A percentile compares a stretch with the other conserved stretches of the same genome.
Conservation (phyloP, 2,329 filamentous ascomycete species). For the Nemania sp. region DNA sequence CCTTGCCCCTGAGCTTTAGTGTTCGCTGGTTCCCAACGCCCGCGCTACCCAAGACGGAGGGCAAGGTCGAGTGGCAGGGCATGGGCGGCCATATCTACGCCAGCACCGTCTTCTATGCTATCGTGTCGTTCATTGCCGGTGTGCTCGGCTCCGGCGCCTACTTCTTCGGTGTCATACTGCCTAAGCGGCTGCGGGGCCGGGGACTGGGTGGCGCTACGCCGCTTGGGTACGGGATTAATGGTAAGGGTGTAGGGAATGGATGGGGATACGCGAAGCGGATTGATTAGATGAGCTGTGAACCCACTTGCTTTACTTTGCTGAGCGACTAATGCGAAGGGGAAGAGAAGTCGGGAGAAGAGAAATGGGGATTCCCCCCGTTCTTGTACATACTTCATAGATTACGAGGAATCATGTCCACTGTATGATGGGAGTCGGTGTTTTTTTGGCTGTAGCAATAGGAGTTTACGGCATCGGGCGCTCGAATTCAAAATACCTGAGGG, state of each 20-base stretch:
- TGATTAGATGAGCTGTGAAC: conserved; percentile 52
- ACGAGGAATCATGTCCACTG: conserved; percentile 30
- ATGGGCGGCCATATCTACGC: conserved; percentile 73
- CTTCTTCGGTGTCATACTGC: conserved; percentile 71
- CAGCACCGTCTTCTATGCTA: conserved; percentile 71
- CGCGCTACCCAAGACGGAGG: conserved; percentile 74
- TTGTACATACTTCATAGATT: conserved; percentile 40
- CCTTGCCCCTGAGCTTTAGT: conserved; percentile 80
- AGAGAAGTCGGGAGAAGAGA: background rate
- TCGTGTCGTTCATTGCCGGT: conserved; percentile 70
- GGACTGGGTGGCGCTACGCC: conserved; percentile 69
- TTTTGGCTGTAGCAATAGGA: conserved; percentile 39
- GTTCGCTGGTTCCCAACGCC: conserved; percentile 89
- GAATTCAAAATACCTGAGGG: conserved; percentile 32
- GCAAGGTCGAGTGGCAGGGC: conserved; percentile 73
- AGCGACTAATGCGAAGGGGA: background rate
- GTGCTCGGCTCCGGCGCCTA: conserved; percentile 66
- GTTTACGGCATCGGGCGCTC: conserved; percentile 37
- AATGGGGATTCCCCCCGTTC: conserved; percentile 11
- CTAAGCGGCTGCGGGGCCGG: conserved; percentile 63
- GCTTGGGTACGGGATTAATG: conserved; percentile 65
- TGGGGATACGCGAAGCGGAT: conserved; percentile 70
- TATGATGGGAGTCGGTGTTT: conserved; percentile 25
- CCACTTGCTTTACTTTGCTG: background rate
- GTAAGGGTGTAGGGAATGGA: conserved; percentile 63